Base-by-base conservation (phyloP, 805 yeast genomes). In the Starmerella ratchasimensis region DNA sequence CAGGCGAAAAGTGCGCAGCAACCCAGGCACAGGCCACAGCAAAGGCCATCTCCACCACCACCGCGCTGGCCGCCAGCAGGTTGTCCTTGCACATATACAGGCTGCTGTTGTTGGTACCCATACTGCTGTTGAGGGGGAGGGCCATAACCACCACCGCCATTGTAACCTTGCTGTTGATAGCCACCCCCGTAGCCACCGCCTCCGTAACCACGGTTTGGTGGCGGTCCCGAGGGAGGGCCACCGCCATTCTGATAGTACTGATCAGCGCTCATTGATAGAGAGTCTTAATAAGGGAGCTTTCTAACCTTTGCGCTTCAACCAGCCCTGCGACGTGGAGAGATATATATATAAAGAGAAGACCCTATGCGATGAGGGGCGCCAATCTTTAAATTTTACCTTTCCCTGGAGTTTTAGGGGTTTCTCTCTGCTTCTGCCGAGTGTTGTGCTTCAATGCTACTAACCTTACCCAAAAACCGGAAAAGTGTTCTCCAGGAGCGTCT, bases 41-140 rank as follows among this genome's bases (percentile, higher is more conserved):
- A 44, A n/a, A 42, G 28, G 27, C 55, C 53, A 16, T 49, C 52
- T 25, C 51, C 49, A 15, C 48, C 47, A 25, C 41, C 33, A 32
- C 50, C 47, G 6, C 45, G 35, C 3, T 43, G 34, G 15, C 41
- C 36, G 29, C 46, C 44, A 18, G 36, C 54, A 30, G 46, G 55
- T 40, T 50, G 54, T 42, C 51, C 53, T 41, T 56, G 60, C 10
- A 53, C 60, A 37, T 58, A 57, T 16, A 54, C 55, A 8, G 60
- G 60, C 52, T 55, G 60, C 43, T 51, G 60, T 48, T 57, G 60
- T 31, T 49, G 47, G 37, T 49, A 48, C 28, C 48, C 48, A 22
- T 44, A 44, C 34, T 43, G 44, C 36, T 48, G 54, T 19, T 45
- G 55, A 22, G 39, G 41, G 22, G 49, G 57, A 8, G 43, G 42